phyloP scores from a whole-genome alignment of 352 stramenopile genomes.

The Pythium brassicae region DNA sequence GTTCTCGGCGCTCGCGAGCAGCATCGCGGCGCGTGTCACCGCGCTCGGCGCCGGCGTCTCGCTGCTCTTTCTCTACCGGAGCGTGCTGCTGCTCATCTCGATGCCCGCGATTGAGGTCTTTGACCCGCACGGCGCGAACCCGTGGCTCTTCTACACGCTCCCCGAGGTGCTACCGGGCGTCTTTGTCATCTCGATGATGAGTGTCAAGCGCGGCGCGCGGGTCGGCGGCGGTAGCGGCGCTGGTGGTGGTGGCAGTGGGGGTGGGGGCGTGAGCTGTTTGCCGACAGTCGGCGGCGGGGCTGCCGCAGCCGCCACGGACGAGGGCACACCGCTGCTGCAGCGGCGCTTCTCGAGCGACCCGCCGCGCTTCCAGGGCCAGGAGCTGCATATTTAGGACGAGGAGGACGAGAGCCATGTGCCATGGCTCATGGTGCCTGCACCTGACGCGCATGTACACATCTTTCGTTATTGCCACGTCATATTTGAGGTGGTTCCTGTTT shows the following conservation, averaged over 20 bases:
- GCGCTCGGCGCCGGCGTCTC: constrained; percentile 51
- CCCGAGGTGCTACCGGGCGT: constrained; percentile 63
- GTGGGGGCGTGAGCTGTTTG: too few relatives aligned
- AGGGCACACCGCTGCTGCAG: constrained; percentile 50
- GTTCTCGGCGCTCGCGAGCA: constrained; percentile 57
- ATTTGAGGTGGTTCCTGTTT: neutral
- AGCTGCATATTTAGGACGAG: constrained; percentile 43
- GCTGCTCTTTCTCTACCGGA: constrained; percentile 59
- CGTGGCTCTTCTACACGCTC: constrained; percentile 76
- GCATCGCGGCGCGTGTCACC: constrained; percentile 48
- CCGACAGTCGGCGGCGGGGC: neutral
- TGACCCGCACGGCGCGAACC: constrained; percentile 63
- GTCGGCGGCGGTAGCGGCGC: too few relatives aligned
- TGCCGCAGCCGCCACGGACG: constrained; percentile 19
- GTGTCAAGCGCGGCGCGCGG: constrained; percentile 49
- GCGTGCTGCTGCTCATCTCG: constrained; percentile 54
- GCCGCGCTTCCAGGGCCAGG: constrained; percentile 50
- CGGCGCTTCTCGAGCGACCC: constrained; percentile 33
- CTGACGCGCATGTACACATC: too few relatives aligned
- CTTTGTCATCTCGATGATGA: constrained; percentile 81
- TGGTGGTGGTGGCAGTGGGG: neutral
- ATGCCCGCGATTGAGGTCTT: constrained; percentile 68
- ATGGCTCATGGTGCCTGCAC: too few relatives aligned
- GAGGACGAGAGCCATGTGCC: too few relatives aligned
- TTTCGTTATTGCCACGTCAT: too few relatives aligned